Evolutionary conservation across 202 grass and related monocot genomes (phyloP), one percentile per base, ranked within the genome.

Genomic region (Brachypodium distachyon): DNA sequence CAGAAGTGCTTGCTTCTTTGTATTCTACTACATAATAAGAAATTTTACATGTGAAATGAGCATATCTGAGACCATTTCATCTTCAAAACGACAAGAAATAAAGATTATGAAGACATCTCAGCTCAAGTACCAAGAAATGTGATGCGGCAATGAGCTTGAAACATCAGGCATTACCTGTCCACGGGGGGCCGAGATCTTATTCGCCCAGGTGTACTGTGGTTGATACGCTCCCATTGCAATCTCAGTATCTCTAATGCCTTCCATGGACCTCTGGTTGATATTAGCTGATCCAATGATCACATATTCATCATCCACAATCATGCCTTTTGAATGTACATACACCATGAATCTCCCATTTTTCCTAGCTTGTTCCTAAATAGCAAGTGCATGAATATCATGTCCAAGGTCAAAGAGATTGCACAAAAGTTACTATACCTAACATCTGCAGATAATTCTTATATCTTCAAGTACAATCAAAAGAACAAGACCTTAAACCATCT

Each of bases 211-310:
- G 83, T 93, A 91, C 32, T 87, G 91, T 10, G 94, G 88, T 53
- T 97, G 88, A 84, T 97, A 97, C 0, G 94, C 94, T 52, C 94
- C 94, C 88, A 97, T 93, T 12, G 91, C 94, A 84, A 97, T 93
- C 78, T 97, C 94, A 32, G 94, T 97, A 80, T 97, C 94, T 83
- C 94, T 87, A 69, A 83, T 91, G 69, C 94, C 94, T 94, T 97
- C 94, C 60, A 97, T 71, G 51, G 94, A 97, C 41, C 90, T 86
- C 75, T 97, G 94, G 56, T 97, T 97, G 81, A 97, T 86, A 63
- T 97, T 97, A 22, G 94, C 94, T 6, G 94, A 97, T 79, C 94
- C 94, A 55, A 97, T 78, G 52, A 97, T 93, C 63, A 93, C 90
- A 22, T 93, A 93, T 33, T 93, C 94, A 81, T 97, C 94, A 65